phyloP scores from a whole-genome alignment of 768 basidiomycete genomes.

The Lentinula sp. region DNA sequence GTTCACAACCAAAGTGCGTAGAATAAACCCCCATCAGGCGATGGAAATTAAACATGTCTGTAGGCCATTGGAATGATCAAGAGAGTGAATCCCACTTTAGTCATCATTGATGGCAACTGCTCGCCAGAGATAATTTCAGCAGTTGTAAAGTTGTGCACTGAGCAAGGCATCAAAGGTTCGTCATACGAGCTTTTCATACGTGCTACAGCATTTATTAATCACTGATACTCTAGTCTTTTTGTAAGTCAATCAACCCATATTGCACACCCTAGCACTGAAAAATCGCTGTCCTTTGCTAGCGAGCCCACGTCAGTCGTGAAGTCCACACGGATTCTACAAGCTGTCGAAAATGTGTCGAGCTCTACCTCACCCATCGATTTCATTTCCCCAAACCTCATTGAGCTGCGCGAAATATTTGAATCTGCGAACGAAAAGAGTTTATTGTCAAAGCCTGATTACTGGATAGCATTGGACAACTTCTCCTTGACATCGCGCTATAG shows the following conservation, averaged over 20 bases:
- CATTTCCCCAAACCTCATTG: constrained; percentile 81
- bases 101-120: constrained; percentile 78
- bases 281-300: constrained; percentile 29
- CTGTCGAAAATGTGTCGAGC: constrained; percentile 35
- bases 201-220: no score
- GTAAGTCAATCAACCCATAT: constrained; percentile 31
- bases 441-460: constrained; percentile 54
- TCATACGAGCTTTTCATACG: constrained; percentile 2
- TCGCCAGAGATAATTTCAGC: constrained; percentile 43
- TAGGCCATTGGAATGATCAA: not conserved
- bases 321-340: constrained; percentile 62
- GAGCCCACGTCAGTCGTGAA: constrained; percentile 94
- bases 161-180: constrained; percentile 49
- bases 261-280: not conserved
- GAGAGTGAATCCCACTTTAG: constrained; percentile 43
- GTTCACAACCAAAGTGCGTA: constrained; percentile 32
- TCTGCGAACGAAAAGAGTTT: constrained; percentile 41
- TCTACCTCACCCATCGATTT: constrained; percentile 51
- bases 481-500: constrained; percentile 65
- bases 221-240: not conserved
- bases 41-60: not conserved
- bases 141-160: constrained; percentile 46
- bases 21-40: constrained; percentile 31
- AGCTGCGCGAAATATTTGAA: constrained; percentile 59
- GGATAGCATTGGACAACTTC: constrained; percentile 58